Evolutionary conservation across 2,329 filamentous ascomycete species (phyloP), one percentile per base, ranked within the genome.

Genomic region (Sarocladium kiliense): DNA sequence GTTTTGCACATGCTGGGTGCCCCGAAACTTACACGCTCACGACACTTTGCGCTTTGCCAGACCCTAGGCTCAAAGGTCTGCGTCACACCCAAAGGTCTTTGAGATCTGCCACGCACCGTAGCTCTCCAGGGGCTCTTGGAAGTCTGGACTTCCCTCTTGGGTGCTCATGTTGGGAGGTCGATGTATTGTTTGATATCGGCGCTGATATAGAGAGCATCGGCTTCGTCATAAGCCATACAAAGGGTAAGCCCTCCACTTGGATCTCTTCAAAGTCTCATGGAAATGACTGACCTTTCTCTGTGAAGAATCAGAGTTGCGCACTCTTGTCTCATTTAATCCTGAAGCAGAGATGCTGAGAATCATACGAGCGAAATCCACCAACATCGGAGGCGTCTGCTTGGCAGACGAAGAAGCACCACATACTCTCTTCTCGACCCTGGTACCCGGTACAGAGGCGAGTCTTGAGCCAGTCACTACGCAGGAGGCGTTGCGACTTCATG

Each of bases 401-500:
- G 44, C 44, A 7, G 44, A 47, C 7, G 44, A 47, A 30, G 44
- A 27, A 47, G 44, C 44, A n/a, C 44, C 44, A n/a, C 44, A 47
- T 14, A 47, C 44, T 3, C 44, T 47, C 23, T 47, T 47, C 25
- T 47, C 44, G 44, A 47, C 16, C 7, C 25, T 47, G 23, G 7
- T 23, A n/a, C 6, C 7, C 18, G 25, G 25, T 4, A 3, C 23
- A 10, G 19, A 11, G 3, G 3, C 23, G 12, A 18, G 5, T 47
- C 37, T 47, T 10, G 63, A 72, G 21, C 25, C 58, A 3, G 5
- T 10, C 3, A 26, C 21, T 18, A 30, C 25, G 3, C 44, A 47
- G 3, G 64, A 66, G 26, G 58, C 61, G 10, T 34, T 66, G 0
- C 58, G 55, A 3, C 2, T 66, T 12, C 55, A 59, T 21, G 27